Base-by-base conservation (phyloP, 768 basidiomycete species). In the Hydnum rufescens region DNA sequence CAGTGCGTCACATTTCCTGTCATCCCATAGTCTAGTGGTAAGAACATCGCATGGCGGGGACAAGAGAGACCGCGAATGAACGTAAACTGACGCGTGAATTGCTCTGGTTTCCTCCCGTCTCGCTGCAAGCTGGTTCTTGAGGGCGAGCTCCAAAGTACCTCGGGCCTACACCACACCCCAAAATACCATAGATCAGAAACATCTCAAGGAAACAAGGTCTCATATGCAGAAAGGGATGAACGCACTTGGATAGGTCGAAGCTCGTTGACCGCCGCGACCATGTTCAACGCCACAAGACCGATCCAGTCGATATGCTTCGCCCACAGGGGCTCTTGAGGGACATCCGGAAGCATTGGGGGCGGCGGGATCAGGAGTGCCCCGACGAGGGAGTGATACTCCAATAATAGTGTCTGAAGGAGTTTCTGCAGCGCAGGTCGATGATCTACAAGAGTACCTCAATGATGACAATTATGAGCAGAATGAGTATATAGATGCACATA, bases 221-320 rank as follows among this genome's bases (percentile, higher is more conserved):
- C 13, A 26, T 47, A 8, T 47, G 44, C 13, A 8, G 44, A 32
- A 5, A 16, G 25, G 6, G 8, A 30, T 16, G 6, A 6, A 32
- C 31, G 26, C 25, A 79, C 86, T 73, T 92, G 88, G 3, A 89
- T 82, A 0, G 87, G 88, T 25, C 89, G 75, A 49, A 92, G 66
- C 59, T 89, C 87, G 60, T 93, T 93, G 32, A 83, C 84, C 18
- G 84, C 82, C 13, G 80, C 83, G 76, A 90, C 85, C 53, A 93
- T 72, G 63, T 92, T 93, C 63, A 86, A 82, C 4, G 77, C 77
- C 51, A 88, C 73, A 1, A 83, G 69, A 6, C 73, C 77, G 51
- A 90, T 80, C 82, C 87, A 87, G 60, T 86, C 82, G 1, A 82
- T 70, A 52, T 80, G 75, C 49, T 74, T 68, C 51, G 76, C 73